Conservation (phyloP, 2,329 filamentous ascomycete genomes). For the Teratosphaeria destructans region DNA sequence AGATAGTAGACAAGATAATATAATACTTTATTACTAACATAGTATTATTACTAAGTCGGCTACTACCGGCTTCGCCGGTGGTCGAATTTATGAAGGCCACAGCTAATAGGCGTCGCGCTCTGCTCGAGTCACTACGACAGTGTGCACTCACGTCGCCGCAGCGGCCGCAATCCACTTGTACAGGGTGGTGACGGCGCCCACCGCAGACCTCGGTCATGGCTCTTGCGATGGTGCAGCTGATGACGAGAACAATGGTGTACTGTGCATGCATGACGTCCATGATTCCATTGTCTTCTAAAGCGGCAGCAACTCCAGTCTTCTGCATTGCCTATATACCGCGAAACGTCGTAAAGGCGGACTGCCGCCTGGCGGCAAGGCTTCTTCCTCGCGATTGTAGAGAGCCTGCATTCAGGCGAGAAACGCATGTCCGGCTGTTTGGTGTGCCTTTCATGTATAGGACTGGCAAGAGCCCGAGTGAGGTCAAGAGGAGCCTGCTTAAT, state of each 20-base stretch:
- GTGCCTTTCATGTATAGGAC: background rate
- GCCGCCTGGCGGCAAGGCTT: background rate
- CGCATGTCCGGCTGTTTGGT: too few relatives aligned
- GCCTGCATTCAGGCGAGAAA: too few relatives aligned
- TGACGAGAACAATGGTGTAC: background rate
- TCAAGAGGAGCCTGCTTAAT: background rate
- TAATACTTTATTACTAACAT: too few relatives aligned
- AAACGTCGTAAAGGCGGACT: background rate
- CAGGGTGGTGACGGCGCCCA: background rate
- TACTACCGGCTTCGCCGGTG: too few relatives aligned
- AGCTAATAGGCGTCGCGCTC: too few relatives aligned
- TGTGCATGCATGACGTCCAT: background rate
- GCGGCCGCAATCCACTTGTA: background rate
- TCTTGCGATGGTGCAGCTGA: background rate
- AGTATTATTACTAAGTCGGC: too few relatives aligned
- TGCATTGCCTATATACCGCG: background rate
- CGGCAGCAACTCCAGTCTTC: background rate
- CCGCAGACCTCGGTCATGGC: background rate
- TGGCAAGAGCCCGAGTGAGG: background rate
- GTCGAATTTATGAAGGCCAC: too few relatives aligned
- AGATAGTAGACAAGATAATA: too few relatives aligned
- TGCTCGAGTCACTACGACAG: too few relatives aligned
- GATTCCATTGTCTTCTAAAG: background rate
- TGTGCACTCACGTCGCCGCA: background rate
- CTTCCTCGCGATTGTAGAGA: too few relatives aligned